Conservation (phyloP, 345 rosid genomes). For the Psidium guajava region DNA sequence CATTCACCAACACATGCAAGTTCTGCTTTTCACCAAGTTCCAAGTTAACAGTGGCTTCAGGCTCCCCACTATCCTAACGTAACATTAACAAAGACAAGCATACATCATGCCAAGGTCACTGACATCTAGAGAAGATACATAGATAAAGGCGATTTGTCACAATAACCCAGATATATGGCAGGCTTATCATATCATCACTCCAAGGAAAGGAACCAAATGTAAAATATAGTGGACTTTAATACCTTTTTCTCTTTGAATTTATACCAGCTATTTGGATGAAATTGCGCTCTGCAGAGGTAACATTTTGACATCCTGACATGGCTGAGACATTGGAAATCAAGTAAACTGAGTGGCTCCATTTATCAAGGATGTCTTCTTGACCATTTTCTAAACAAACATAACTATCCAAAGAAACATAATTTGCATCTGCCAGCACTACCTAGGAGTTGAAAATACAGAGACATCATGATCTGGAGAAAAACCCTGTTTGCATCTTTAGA, state of each 20-base stretch:
- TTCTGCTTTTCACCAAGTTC: slow-evolving; percentile 15
- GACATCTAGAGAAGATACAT: not conserved
- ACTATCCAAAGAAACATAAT: slow-evolving; percentile 11
- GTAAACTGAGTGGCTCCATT: not conserved
- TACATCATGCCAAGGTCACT: slow-evolving; percentile 5
- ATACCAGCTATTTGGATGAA: slow-evolving; percentile 15
- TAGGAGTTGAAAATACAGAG: not conserved
- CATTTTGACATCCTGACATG: slow-evolving; percentile 13
- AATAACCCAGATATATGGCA: not conserved
- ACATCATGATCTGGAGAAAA: not conserved
- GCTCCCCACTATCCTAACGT: slow-evolving; percentile 56
- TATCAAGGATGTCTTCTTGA: slow-evolving; percentile 17
- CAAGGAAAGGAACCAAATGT: not conserved
- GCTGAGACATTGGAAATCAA: slow-evolving; percentile 3
- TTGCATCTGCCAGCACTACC: not conserved
- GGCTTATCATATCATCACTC: not conserved
- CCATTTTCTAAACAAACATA: slow-evolving; percentile 18
- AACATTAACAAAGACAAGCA: slow-evolving; percentile 16
- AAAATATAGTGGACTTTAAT: not conserved
- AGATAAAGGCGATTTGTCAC: not conserved
- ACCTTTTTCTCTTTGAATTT: slow-evolving; percentile 46
- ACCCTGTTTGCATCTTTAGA: not conserved
- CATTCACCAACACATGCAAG: slow-evolving; percentile 1
- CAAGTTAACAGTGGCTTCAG: slow-evolving; percentile 16
- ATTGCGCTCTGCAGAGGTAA: slow-evolving; percentile 8